These are phyloP conservation scores for Diaporthe caulivora DNA, from an alignment of 2,329 filamentous ascomycete genomes.

Conservation along the genomic window DNA sequence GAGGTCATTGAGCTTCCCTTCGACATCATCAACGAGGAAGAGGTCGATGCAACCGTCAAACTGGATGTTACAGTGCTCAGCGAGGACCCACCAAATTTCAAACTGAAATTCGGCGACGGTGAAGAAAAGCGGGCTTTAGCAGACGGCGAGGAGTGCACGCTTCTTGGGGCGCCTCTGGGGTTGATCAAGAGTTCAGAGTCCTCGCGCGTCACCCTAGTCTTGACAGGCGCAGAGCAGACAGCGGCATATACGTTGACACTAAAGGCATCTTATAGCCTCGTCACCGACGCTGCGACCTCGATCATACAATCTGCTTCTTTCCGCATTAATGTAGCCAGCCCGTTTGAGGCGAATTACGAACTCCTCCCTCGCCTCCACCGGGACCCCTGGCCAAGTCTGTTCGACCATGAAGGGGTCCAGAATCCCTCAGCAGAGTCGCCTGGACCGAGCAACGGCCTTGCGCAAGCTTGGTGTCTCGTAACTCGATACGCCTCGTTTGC, in stretches of 20 bases:
- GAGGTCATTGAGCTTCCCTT: slow-evolving; percentile 79
- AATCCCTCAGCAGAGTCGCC: slow-evolving; percentile 43
- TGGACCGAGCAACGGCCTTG: slow-evolving; percentile 67
- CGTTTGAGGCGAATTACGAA: slow-evolving; percentile 94
- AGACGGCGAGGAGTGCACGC: slow-evolving; percentile 51
- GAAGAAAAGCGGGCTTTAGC: slow-evolving; percentile 48
- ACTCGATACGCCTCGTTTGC: slow-evolving; percentile 84
- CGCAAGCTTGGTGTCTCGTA: slow-evolving; percentile 84
- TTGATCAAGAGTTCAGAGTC: slow-evolving; percentile 61
- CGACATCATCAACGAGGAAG: slow-evolving; percentile 84
- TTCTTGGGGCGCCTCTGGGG: slow-evolving; percentile 58
- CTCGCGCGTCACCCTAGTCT: slow-evolving; percentile 58
- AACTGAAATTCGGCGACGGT: slow-evolving; percentile 53
- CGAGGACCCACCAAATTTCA: slow-evolving; percentile 61
- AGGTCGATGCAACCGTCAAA: slow-evolving; percentile 79
- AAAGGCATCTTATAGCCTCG: slow-evolving; percentile 81
- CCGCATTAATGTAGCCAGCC: slow-evolving; percentile 79
- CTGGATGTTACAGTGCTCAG: slow-evolving; percentile 78
- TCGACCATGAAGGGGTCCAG: slow-evolving; percentile 68
- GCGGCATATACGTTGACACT: slow-evolving; percentile 77
- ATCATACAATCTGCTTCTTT: slow-evolving; percentile 80
- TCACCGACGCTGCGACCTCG: slow-evolving; percentile 83
- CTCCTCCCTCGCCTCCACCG: slow-evolving; percentile 83
- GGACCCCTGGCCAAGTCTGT: slow-evolving; percentile 89
- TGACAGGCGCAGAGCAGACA: slow-evolving; percentile 63